A percentile compares a stretch with the other conserved stretches of the same genome.
phyloP scores from a whole-genome alignment of 2,329 filamentous ascomycete genomes.

The Penicillium paneum region DNA sequence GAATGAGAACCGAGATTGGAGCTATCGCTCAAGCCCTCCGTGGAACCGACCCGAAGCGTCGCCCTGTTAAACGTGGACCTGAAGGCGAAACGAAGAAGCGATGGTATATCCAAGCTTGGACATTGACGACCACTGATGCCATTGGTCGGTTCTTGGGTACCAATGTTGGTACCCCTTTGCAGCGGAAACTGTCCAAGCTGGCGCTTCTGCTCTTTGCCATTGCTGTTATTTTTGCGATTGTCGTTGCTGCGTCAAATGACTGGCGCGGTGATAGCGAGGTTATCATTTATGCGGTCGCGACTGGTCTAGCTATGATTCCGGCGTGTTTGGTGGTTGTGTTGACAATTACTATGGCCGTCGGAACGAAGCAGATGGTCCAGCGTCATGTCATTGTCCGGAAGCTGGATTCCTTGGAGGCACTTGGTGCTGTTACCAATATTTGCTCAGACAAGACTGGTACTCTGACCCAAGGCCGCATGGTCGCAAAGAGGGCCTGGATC shows the following conservation, averaged over 20 bases:
- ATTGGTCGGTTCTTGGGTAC: slow-evolving; percentile 64
- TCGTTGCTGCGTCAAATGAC: slow-evolving; percentile 64
- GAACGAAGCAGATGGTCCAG: slow-evolving; percentile 57
- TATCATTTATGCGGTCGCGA: slow-evolving; percentile 63
- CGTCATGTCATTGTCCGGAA: slow-evolving; percentile 58
- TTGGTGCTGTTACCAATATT: slow-evolving; percentile 61
- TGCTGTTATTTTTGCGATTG: slow-evolving; percentile 65
- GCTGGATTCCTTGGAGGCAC: slow-evolving; percentile 56
- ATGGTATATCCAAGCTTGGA: slow-evolving; percentile 52
- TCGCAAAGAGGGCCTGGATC: slow-evolving; percentile 59
- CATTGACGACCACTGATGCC: slow-evolving; percentile 55
- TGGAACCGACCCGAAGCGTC: slow-evolving; percentile 53
- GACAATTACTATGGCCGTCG: slow-evolving; percentile 65
- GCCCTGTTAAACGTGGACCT: slow-evolving; percentile 52
- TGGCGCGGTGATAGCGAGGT: slow-evolving; percentile 57
- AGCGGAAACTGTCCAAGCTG: slow-evolving; percentile 65
- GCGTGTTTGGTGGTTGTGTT: slow-evolving; percentile 63
- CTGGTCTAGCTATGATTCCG: slow-evolving; percentile 60
- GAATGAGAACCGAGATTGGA: slow-evolving; percentile 63
- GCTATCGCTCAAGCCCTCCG: slow-evolving; percentile 64
- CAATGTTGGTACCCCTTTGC: slow-evolving; percentile 66
- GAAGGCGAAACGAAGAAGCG: slow-evolving; percentile 51
- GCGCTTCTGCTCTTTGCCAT: slow-evolving; percentile 65
- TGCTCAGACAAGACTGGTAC: slow-evolving; percentile 61
- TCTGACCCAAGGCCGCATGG: slow-evolving; percentile 62